A percentile compares a stretch with the other conserved stretches of the same genome.
phyloP scores from a whole-genome alignment of 1,284 basidiomycete species.

The Lignosus rhinocerotis region DNA sequence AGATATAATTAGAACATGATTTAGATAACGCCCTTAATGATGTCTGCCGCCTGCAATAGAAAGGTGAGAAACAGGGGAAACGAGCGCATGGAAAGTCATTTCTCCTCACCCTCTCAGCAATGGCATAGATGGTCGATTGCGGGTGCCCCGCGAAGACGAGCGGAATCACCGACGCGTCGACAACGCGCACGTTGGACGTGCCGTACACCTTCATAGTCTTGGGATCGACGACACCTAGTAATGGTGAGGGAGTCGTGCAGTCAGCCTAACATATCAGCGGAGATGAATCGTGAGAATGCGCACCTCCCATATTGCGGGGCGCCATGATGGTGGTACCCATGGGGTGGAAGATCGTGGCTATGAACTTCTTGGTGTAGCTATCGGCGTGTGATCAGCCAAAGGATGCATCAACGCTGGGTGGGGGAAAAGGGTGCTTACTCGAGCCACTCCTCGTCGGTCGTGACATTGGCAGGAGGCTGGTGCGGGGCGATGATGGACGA shows the following conservation, averaged over 20 bases:
- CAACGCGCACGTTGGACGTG: conserved; percentile 51
- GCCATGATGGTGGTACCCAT: conserved; percentile 12
- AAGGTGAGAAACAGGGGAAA: neutral
- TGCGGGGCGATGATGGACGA: neutral
- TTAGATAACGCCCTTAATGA: neutral
- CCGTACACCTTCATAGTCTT: conserved; percentile 60
- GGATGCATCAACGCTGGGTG: neutral
- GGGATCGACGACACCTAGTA: conserved; percentile 54
- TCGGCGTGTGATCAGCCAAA: neutral
- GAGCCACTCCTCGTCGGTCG: conserved; percentile 9
- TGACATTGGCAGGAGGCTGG: neutral
- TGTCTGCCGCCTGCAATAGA: neutral
- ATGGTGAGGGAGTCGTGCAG: neutral
- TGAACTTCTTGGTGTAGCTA: neutral
- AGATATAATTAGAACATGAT: neutral
- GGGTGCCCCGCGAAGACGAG: conserved; percentile 45
- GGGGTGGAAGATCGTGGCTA: conserved; percentile 6
- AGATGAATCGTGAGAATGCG: neutral
- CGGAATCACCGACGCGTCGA: conserved; percentile 53
- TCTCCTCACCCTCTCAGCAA: conserved; percentile 22
- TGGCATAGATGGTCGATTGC: conserved; percentile 18
- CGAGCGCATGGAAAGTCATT: neutral
- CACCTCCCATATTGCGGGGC: conserved; percentile 8
- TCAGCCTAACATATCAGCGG: neutral
- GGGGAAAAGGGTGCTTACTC: neutral